These are phyloP conservation scores for Amanita molliuscula DNA, from an alignment of 768 basidiomycete genomes.

Conservation along the genomic window DNA sequence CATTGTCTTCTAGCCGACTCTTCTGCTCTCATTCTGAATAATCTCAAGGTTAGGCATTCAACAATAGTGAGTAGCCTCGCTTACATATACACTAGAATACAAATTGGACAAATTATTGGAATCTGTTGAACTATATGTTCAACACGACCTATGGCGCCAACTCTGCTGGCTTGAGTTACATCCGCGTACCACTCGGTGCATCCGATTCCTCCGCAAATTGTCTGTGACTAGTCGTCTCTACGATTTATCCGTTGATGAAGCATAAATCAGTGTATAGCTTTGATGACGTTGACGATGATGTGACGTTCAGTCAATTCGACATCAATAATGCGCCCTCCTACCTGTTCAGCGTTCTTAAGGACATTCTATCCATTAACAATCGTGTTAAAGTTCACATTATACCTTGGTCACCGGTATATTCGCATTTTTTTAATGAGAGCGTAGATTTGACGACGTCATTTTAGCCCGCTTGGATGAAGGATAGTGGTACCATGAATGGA, in stretches of 20 bases:
- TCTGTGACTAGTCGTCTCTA: conserved; percentile 12
- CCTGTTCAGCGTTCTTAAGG: conserved; percentile 50
- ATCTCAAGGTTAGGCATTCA: conserved; percentile 44
- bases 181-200: conserved; percentile 64
- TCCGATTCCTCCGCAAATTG: conserved; percentile 59
- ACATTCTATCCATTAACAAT: conserved; percentile 51
- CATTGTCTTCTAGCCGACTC: conserved; percentile 46
- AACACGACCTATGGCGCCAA: conserved; percentile 49
- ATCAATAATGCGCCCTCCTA: conserved; percentile 49
- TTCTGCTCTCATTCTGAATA: conserved; percentile 48
- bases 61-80: not conserved
- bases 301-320: conserved; percentile 45
- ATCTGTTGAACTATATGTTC: conserved; percentile 49
- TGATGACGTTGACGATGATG: conserved; percentile 55
- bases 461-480: conserved; percentile 78
- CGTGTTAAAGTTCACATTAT: conserved; percentile 44
- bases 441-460: conserved; percentile 2
- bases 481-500: conserved; percentile 53
- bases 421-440: not conserved
- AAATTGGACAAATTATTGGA: conserved; percentile 49
- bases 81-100: conserved; percentile 22
- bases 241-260: not conserved
- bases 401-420: conserved; percentile 67
- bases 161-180: conserved; percentile 57
- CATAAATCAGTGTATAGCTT: conserved; percentile 43